Percentiles rank a stretch among this genome's conserved stretches.
Conservation (phyloP, 495 filamentous ascomycete genomes). For the Neurospora africana region DNA sequence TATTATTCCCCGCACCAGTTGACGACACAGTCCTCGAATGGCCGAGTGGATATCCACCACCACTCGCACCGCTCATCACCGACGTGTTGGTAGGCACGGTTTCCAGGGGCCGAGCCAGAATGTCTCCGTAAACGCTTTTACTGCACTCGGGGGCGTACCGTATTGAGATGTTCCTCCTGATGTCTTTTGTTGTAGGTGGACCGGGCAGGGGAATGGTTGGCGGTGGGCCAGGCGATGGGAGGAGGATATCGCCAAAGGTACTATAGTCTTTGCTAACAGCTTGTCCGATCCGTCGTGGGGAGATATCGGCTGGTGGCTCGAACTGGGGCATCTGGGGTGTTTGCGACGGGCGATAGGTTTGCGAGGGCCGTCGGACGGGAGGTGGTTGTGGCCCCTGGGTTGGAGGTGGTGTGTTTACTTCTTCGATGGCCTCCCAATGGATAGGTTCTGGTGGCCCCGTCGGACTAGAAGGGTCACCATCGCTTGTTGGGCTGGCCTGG, state of each 20-base stretch:
- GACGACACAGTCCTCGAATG: neutral
- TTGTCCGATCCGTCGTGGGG: neutral
- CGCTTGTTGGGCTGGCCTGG: slow-evolving; percentile 3
- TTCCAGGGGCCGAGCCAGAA: neutral
- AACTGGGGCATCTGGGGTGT: neutral
- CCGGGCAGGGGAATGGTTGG: neutral
- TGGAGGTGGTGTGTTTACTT: neutral
- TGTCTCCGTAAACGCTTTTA: slow-evolving; percentile 1
- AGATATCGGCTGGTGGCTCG: neutral
- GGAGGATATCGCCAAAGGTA: neutral
- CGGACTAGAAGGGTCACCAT: neutral
- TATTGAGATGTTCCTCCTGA: neutral
- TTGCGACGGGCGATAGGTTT: neutral
- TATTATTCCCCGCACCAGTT: neutral
- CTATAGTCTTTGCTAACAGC: neutral
- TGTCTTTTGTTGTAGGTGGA: neutral
- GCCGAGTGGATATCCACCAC: neutral
- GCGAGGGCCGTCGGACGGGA: neutral
- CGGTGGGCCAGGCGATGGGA: neutral
- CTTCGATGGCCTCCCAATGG: neutral
- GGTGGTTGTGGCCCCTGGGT: neutral
- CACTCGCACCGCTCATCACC: neutral
- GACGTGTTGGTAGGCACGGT: neutral
- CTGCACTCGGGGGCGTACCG: neutral
- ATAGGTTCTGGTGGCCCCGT: neutral